Percentiles rank a stretch among this genome's conserved stretches.
These are phyloP conservation scores for Russula sp. DNA, from an alignment of 768 basidiomycete species.

Conservation along the genomic window DNA sequence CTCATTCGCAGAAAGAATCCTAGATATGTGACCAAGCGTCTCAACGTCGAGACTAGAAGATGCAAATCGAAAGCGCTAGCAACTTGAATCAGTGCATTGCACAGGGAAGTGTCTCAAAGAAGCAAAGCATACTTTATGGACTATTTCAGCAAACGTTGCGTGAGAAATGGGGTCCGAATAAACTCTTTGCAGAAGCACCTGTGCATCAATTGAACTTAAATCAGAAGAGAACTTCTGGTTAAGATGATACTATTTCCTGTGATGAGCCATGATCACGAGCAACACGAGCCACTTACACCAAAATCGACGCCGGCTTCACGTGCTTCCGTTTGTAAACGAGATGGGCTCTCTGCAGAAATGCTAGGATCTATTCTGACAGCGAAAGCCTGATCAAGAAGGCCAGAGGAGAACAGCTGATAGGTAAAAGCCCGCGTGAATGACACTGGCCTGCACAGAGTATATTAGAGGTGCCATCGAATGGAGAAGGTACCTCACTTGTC, in stretches of 20 bases:
- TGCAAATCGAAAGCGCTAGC: constrained; percentile 52
- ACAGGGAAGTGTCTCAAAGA: neutral
- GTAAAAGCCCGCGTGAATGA: constrained; percentile 41
- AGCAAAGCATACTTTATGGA: constrained; percentile 46
- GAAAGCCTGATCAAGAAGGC: constrained; percentile 48
- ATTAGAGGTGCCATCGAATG: neutral
- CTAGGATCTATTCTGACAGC: constrained; percentile 46
- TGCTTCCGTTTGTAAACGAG: constrained; percentile 50
- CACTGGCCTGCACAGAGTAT: neutral
- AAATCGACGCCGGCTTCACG: constrained; percentile 53
- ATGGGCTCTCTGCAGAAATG: constrained; percentile 38
- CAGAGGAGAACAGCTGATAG: constrained; percentile 44
- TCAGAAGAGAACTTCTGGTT: constrained; percentile 41
- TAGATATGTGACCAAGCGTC: constrained; percentile 61
- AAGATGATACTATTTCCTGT: constrained; percentile 40
- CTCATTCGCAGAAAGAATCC: constrained; percentile 52
- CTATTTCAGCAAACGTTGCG: constrained; percentile 52
- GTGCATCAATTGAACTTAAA: constrained; percentile 6
- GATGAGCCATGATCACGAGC: constrained; percentile 17
- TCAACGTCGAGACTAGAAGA: constrained; percentile 55
- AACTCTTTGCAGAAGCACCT: constrained; percentile 12
- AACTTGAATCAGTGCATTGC: constrained; percentile 3
- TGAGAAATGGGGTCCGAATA: constrained; percentile 24
- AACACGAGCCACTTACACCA: constrained; percentile 36
- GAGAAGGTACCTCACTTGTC: constrained; percentile 9